Conservation (phyloP, 768 basidiomycete species). For the Podaxis sp. region DNA sequence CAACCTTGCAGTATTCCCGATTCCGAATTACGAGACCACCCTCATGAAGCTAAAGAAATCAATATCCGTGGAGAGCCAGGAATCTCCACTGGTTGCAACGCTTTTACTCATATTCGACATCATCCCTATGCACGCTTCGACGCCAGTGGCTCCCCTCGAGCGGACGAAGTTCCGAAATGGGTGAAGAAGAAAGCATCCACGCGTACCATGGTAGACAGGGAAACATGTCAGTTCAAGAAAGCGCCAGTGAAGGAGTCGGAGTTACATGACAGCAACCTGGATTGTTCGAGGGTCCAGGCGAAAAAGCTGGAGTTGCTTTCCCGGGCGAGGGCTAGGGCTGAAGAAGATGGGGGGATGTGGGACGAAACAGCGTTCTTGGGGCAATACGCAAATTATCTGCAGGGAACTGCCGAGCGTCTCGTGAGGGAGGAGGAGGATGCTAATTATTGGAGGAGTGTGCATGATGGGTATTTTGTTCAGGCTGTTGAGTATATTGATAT, state of each 20-base stretch:
- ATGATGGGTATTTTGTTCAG: background rate
- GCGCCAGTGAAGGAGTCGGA: background rate
- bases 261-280: background rate
- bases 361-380: background rate
- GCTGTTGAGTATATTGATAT: background rate
- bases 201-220: background rate
- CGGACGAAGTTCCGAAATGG: background rate
- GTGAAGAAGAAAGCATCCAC: conserved; percentile 1
- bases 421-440: background rate
- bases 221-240: background rate
- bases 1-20: background rate
- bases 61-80: background rate
- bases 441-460: background rate
- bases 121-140: background rate
- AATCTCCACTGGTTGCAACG: background rate
- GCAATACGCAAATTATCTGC: background rate
- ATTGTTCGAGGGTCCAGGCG: background rate
- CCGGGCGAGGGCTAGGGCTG: background rate
- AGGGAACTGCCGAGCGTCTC: background rate
- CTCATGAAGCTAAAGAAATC: too few relatives aligned
- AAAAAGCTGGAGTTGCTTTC: background rate
- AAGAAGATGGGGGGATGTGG: background rate
- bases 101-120: background rate
- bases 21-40: background rate
- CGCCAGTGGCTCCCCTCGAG: background rate